Base-by-base conservation (phyloP, 148 eudicot species). In the Spergularia bocconei region DNA sequence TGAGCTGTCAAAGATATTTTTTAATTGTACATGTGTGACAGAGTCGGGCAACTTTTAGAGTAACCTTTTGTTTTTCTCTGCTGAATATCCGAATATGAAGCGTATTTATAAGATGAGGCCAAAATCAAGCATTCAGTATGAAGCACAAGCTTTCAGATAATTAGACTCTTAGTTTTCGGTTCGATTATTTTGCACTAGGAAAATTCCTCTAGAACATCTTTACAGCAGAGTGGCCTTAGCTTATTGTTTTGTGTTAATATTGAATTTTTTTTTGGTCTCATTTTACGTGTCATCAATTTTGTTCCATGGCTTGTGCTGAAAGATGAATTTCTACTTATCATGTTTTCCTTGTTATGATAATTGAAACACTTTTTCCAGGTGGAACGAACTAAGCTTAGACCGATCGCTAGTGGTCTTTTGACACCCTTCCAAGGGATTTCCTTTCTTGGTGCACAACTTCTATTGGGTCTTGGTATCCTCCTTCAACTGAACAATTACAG, bases 391-490 rank as follows among this genome's bases (percentile, higher is more conserved):
- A 87, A 80, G 84, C 73, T 77, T 72, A 85, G 98, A 82, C 96
- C 98, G 23, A 70, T 93, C 55, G 98, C 96, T 25, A 90, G 98
- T 87, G 98, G 96, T 74, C 82, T 74, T 39, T 82, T 93, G 82
- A 83, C 93, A 63, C 91, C 91, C 14, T 89, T 86, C 76, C 89
- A 87, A 78, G 98, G 96, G 75, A 13, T 87, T 81, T 88, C 86
- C 69, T 93, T 93, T 83, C 88, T 93, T 25, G 96, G 91, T 25
- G 76, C 86, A 54, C 98, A 93, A 63, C 85, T 93, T 82, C 80
- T 85, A 68, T 83, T 88, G 82, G 98, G 98, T 71, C 93, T 94
- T 80, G 97, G 93, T 33, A 90, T 94, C 67, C 96, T 94, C 58
- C 89, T 90, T 69, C 96, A 88, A 71, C 83, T 94, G 33, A 94